Percentiles rank a stretch among this genome's conserved stretches.
Conservation (phyloP, 331 rosid genomes). For the Phaseolus coccineus region DNA sequence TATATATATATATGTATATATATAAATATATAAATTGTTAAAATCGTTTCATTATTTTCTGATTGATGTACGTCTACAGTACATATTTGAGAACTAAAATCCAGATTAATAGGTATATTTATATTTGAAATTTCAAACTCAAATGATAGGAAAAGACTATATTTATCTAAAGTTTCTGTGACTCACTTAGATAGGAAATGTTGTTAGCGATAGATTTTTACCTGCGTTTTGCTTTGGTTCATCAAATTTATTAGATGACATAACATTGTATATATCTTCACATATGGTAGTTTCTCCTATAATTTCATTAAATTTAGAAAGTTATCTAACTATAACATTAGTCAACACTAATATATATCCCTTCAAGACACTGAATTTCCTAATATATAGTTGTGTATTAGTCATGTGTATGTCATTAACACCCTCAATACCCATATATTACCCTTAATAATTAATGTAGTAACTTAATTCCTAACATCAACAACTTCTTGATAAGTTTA, state of each 20-base stretch:
- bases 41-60: too few species aligned
- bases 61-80: background rate
- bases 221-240: background rate
- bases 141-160: background rate
- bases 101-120: background rate
- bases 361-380: background rate
- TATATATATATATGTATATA: too few species aligned
- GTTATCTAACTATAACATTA: background rate
- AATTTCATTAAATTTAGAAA: background rate
- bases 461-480: too few species aligned
- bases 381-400: too few species aligned
- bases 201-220: background rate
- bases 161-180: background rate
- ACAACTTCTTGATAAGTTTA: too few species aligned
- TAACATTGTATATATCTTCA: background rate
- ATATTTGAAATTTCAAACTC: background rate
- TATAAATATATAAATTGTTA: too few species aligned
- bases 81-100: too few species aligned
- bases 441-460: too few species aligned
- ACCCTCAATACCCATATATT: too few species aligned
- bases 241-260: background rate
- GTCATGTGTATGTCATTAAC: too few species aligned
- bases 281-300: background rate
- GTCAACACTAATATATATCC: background rate
- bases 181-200: background rate